These are phyloP conservation scores for Kandelia obovata DNA, from an alignment of 345 rosid genomes.

Conservation along the genomic window DNA sequence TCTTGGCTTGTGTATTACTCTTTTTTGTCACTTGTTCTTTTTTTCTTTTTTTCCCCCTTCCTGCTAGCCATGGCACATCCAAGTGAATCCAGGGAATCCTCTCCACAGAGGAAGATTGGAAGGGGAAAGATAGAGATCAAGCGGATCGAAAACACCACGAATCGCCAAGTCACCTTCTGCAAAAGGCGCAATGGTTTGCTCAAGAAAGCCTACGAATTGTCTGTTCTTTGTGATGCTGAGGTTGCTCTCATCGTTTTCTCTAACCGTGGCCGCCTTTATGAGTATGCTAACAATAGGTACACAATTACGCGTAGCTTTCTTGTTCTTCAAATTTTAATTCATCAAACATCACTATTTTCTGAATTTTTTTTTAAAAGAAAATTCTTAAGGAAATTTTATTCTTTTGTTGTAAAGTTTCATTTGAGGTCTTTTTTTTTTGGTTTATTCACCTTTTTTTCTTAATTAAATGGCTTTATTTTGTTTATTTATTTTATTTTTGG, in stretches of 20 bases:
- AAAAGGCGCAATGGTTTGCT: slow-evolving; percentile 92
- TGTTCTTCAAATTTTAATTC: not conserved
- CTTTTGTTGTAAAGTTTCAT: no score
- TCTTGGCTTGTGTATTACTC: not conserved
- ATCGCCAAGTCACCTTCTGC: slow-evolving; percentile 97
- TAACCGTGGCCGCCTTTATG: slow-evolving; percentile 97
- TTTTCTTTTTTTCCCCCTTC: not conserved
- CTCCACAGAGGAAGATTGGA: slow-evolving; percentile 72
- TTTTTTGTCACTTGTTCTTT: not conserved
- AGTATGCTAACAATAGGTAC: slow-evolving; percentile 93
- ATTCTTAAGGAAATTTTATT: no score
- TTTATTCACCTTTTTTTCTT: no score
- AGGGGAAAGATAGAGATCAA: slow-evolving; percentile 99
- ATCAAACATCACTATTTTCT: no score
- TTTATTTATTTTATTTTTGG: no score
- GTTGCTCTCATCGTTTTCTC: slow-evolving; percentile 95
- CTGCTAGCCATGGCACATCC: slow-evolving; percentile 34
- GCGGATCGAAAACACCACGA: slow-evolving; percentile 99
- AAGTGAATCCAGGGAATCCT: slow-evolving; percentile 36
- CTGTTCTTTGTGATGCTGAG: slow-evolving; percentile 87
- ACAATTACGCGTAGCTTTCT: not conserved
- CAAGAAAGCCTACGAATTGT: slow-evolving; percentile 91
- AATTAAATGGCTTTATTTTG: no score
- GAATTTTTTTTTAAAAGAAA: no score
- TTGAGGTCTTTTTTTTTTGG: no score